Base-by-base conservation (phyloP, 148 eudicot genomes). In the Chenopodium quinoa region DNA sequence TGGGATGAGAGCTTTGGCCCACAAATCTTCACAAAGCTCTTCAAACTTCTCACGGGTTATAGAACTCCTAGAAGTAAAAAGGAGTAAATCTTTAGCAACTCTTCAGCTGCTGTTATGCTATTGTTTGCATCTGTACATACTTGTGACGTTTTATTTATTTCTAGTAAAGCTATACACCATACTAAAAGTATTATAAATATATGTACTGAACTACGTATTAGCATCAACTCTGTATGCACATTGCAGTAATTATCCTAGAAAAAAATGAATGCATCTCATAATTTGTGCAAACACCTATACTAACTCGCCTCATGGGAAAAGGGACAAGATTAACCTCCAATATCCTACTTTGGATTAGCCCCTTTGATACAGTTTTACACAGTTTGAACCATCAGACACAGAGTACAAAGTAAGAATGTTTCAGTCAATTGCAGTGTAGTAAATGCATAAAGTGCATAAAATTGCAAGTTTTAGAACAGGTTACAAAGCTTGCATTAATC, bases 41-140 rank as follows among this genome's bases (percentile, higher is more conserved):
- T 97, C 99, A 86, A 97, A 97, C 78, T 94, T 97, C 89, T 92
- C 94, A 63, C 98, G 98, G 69, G 91, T 91, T 78, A 97, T 94
- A 74, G 97, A 88, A 90, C 98, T 97, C 96, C 99, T 94, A 88
- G 3, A 54, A 46, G 60, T 25, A 74, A 77, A 52, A 56, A 40
- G 6, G 13, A 23, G 31, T 62, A 73, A 34, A 37, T 32, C 29
- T 71, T 78, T 9, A 83, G 78, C 56, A 44, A 67, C 46, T 65
- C 14, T 31, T 50, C 19, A 25, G 32, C 9, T 47, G 20, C n/a
- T 63, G 31, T 62, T 10, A 50, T 48, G 2, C 3, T 9, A 48
- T 48, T 48, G 12, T 48, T 50, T 10, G 54, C 54, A 50, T 11
- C 3, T 50, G 54, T 50, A 12, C 52, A 9, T 10, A 50, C 12